Conservation (phyloP, 2,329 filamentous ascomycete species). For the Nemania bipapillata region DNA sequence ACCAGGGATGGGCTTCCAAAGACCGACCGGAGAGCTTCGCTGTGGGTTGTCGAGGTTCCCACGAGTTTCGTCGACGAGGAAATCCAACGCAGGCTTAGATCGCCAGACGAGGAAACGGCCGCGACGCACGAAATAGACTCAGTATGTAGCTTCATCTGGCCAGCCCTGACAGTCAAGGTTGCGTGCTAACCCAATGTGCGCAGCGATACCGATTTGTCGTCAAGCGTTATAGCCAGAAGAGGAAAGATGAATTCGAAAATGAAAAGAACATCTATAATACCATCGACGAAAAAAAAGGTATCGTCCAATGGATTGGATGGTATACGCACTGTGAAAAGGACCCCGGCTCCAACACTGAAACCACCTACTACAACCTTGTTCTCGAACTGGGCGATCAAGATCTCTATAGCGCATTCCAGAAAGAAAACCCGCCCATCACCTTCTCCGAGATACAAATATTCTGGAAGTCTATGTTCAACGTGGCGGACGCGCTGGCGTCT, state of each 20-base stretch:
- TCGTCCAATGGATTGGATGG: slow-evolving; percentile 49
- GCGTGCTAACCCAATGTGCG: not conserved
- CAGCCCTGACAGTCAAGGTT: too few species aligned
- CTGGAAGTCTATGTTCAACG: slow-evolving; percentile 50
- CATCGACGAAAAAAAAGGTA: slow-evolving; percentile 41
- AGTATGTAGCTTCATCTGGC: slow-evolving; percentile 10
- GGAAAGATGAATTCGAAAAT: slow-evolving; percentile 40
- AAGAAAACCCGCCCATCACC: slow-evolving; percentile 46
- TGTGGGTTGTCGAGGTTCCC: slow-evolving; percentile 34
- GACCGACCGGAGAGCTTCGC: slow-evolving; percentile 21
- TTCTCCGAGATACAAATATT: slow-evolving; percentile 46
- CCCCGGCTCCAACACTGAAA: not conserved
- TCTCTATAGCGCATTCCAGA: slow-evolving; percentile 47
- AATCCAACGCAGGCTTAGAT: slow-evolving; percentile 18
- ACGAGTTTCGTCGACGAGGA: slow-evolving; percentile 15
- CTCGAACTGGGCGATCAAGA: slow-evolving; percentile 53
- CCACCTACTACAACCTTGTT: slow-evolving; percentile 48
- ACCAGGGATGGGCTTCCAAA: slow-evolving; percentile 20
- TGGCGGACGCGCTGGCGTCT: slow-evolving; percentile 47
- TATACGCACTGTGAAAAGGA: slow-evolving; percentile 40
- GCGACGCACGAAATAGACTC: not conserved
- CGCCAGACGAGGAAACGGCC: slow-evolving; percentile 1
- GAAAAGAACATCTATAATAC: slow-evolving; percentile 50
- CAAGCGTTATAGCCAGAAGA: slow-evolving; percentile 28
- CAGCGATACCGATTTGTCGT: slow-evolving; percentile 28